These are phyloP conservation scores for Barnettozyma botsteinii DNA, from an alignment of 805 yeast genomes.

Conservation along the genomic window DNA sequence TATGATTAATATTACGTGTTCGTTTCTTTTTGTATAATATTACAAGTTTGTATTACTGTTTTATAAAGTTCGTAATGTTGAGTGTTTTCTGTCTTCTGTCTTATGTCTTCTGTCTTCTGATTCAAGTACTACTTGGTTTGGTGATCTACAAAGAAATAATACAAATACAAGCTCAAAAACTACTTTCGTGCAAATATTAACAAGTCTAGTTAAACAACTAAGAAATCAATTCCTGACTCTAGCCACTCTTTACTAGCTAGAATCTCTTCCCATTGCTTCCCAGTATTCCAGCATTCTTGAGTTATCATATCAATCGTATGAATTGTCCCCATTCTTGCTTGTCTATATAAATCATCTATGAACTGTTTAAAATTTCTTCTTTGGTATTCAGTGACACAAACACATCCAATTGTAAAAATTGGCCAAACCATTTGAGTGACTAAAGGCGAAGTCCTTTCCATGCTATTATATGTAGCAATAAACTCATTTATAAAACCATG, in stretches of 20 bases:
- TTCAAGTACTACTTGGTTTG: too few species aligned
- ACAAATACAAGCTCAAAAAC: too few species aligned
- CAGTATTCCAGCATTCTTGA: constrained; percentile 42
- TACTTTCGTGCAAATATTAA: too few species aligned
- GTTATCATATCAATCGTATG: constrained; percentile 37
- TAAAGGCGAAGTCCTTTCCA: constrained; percentile 41
- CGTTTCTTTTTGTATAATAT: constrained; percentile 4
- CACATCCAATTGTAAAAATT: constrained; percentile 43
- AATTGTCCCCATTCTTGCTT: constrained; percentile 51
- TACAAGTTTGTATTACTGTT: neutral
- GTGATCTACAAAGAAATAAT: too few species aligned
- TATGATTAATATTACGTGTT: constrained; percentile 10
- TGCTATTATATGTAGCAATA: constrained; percentile 38
- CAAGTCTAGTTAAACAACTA: constrained; percentile 28
- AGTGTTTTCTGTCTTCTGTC: too few species aligned
- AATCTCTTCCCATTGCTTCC: constrained; percentile 37
- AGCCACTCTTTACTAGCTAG: constrained; percentile 41
- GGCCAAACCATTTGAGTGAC: constrained; percentile 66
- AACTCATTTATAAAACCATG: constrained; percentile 38
- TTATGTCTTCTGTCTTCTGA: too few species aligned
- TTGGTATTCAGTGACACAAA: constrained; percentile 32
- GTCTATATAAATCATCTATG: constrained; percentile 39
- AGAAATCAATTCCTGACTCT: constrained; percentile 44
- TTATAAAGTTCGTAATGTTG: too few species aligned
- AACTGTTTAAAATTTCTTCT: constrained; percentile 26